Percentiles rank a stretch among this genome's conserved stretches.
Conservation (phyloP, 495 filamentous ascomycete species). For the Entonaema liquescens region DNA sequence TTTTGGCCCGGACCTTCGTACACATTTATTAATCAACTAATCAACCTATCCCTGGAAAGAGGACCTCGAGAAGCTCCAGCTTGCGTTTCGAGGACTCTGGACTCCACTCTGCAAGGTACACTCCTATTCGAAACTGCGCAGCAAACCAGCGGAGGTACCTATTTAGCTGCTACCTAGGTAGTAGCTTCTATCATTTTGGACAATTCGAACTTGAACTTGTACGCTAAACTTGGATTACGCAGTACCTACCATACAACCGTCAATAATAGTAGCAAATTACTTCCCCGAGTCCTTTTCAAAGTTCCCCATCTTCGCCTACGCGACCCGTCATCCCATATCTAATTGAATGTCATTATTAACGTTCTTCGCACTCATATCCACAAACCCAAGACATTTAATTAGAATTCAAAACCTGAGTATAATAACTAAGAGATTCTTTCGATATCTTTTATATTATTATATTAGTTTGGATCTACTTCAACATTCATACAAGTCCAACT, state of each 20-base stretch:
- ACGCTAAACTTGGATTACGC: background rate
- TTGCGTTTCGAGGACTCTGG: slow-evolving; percentile 29
- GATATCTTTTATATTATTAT: background rate
- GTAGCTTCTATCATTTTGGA: background rate
- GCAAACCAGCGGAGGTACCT: slow-evolving; percentile 15
- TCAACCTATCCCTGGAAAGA: slow-evolving; percentile 23
- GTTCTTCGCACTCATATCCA: background rate
- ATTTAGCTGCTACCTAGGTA: background rate
- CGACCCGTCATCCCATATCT: background rate
- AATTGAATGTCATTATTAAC: background rate
- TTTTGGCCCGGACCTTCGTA: no score
- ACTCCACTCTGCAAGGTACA: slow-evolving; percentile 42
- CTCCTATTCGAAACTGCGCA: slow-evolving; percentile 24
- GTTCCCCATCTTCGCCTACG: background rate
- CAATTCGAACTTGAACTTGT: background rate
- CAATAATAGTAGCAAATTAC: background rate
- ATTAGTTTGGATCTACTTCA: background rate
- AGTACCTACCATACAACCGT: background rate
- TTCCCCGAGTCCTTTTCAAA: background rate
- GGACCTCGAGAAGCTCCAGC: slow-evolving; percentile 1
- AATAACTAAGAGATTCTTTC: background rate
- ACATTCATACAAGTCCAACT: background rate
- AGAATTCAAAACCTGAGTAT: background rate
- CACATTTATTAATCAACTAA: no score
- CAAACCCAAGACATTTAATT: background rate